These are phyloP conservation scores for Paragyromitra xinjiangensis DNA, from an alignment of 495 filamentous ascomycete genomes.

Conservation along the genomic window DNA sequence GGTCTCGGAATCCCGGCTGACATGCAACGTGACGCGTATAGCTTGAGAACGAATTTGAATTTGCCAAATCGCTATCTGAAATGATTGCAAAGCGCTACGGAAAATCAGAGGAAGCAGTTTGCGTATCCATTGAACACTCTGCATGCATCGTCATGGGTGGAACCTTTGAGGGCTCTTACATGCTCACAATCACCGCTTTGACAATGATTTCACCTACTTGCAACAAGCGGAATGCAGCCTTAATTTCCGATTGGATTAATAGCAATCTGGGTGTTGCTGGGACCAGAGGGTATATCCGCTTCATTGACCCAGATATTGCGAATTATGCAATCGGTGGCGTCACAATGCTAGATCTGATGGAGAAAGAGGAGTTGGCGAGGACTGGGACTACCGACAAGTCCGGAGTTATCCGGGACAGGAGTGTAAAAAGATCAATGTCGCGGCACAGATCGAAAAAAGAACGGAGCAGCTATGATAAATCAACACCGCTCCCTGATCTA, in stretches of 20 bases:
- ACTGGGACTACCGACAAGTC: slow-evolving; percentile 48
- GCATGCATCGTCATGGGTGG: slow-evolving; percentile 77
- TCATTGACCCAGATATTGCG: slow-evolving; percentile 60
- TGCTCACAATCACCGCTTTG: slow-evolving; percentile 78
- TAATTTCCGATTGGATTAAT: slow-evolving; percentile 75
- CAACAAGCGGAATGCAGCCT: slow-evolving; percentile 82
- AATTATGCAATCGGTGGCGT: slow-evolving; percentile 55
- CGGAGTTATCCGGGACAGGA: slow-evolving; percentile 48
- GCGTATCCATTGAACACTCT: slow-evolving; percentile 77
- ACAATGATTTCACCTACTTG: slow-evolving; percentile 74
- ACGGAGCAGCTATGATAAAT: slow-evolving; percentile 41
- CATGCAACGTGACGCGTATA: slow-evolving; percentile 54
- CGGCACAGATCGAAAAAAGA: slow-evolving; percentile 50
- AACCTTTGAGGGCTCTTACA: slow-evolving; percentile 79
- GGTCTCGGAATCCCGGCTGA: slow-evolving; percentile 25
- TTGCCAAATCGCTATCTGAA: slow-evolving; percentile 74
- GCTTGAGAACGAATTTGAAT: slow-evolving; percentile 73
- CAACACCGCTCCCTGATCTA: slow-evolving; percentile 18
- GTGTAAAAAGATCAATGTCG: slow-evolving; percentile 51
- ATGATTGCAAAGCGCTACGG: slow-evolving; percentile 77
- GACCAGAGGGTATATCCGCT: slow-evolving; percentile 74
- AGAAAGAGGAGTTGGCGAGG: slow-evolving; percentile 52
- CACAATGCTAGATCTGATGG: slow-evolving; percentile 56
- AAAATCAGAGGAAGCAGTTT: slow-evolving; percentile 73
- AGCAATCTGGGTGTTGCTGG: slow-evolving; percentile 71